These are phyloP conservation scores for Amanita muscaria DNA, from an alignment of 768 basidiomycete genomes.

Conservation along the genomic window DNA sequence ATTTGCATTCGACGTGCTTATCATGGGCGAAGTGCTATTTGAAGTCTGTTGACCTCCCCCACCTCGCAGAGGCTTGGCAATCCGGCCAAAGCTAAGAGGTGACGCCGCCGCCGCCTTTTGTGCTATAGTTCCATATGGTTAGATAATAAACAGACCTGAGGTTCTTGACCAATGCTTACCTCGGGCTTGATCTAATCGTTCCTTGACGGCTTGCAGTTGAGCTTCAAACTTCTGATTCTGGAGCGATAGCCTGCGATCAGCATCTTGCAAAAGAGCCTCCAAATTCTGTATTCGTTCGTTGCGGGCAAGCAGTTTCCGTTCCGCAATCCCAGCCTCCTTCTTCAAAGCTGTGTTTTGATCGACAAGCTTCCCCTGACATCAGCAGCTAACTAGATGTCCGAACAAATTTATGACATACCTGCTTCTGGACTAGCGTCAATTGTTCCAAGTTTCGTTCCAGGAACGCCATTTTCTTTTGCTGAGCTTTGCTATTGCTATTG, in stretches of 20 bases:
- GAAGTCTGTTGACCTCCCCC: slow-evolving; percentile 63
- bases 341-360: slow-evolving; percentile 96
- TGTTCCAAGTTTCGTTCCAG: slow-evolving; percentile 94
- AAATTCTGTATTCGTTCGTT: slow-evolving; percentile 98
- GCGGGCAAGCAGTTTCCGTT: slow-evolving; percentile 90
- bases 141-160: slow-evolving; percentile 7
- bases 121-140: slow-evolving; percentile 32
- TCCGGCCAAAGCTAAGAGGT: slow-evolving; percentile 81
- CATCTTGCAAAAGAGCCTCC: slow-evolving; percentile 86
- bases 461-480: slow-evolving; percentile 99
- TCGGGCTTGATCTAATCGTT: slow-evolving; percentile 86
- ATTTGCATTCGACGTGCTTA: slow-evolving; percentile 42
- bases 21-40: slow-evolving; percentile 32
- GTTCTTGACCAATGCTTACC: slow-evolving; percentile 39
- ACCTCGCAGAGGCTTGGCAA: slow-evolving; percentile 93
- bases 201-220: slow-evolving; percentile 86
- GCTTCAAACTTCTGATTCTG: slow-evolving; percentile 96
- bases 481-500: slow-evolving; percentile 96
- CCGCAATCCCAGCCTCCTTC: slow-evolving; percentile 95
- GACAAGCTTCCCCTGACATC: slow-evolving; percentile 56
- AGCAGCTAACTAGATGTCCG: slow-evolving; percentile 12
- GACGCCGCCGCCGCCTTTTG: slow-evolving; percentile 70
- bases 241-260: slow-evolving; percentile 83
- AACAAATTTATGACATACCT: slow-evolving; percentile 38
- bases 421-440: slow-evolving; percentile 92